A percentile compares a stretch with the other conserved stretches of the same genome.
Evolutionary conservation across 345 rosid genomes (phyloP).

Genomic region (Dipteronia sinensis): DNA sequence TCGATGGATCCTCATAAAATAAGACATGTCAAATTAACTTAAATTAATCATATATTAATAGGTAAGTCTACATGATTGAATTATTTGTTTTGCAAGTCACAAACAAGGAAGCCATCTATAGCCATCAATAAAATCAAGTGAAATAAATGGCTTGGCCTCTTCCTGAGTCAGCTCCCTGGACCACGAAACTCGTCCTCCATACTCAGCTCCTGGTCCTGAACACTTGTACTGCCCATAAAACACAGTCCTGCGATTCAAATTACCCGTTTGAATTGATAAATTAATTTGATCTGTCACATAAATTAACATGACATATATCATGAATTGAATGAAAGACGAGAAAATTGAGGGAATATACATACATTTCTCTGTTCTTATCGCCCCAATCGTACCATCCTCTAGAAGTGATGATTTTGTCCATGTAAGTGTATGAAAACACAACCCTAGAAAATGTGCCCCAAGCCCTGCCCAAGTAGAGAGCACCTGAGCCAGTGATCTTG

Average conservation of each 20-base stretch:
- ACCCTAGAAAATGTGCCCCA: conserved; percentile 51
- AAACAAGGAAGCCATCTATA: conserved; percentile 36
- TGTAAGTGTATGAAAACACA: conserved; percentile 43
- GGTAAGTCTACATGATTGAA: no score
- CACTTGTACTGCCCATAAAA: conserved; percentile 52
- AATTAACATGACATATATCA: no score
- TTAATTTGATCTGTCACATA: neutral
- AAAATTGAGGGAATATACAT: neutral
- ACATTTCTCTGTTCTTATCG: conserved; percentile 42
- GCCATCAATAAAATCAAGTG: conserved; percentile 42
- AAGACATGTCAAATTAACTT: no score
- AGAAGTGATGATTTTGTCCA: conserved; percentile 36
- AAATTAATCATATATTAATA: no score
- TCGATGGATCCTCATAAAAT: no score
- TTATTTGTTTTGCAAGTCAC: neutral
- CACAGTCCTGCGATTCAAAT: conserved; percentile 37
- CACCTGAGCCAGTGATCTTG: conserved; percentile 45
- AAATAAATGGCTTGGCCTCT: conserved; percentile 41
- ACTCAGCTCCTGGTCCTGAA: conserved; percentile 48
- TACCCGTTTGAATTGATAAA: neutral
- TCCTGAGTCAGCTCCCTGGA: conserved; percentile 41
- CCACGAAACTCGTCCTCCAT: conserved; percentile 48
- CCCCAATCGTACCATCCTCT: conserved; percentile 53
- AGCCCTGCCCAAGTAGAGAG: conserved; percentile 46
- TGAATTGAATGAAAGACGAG: no score